A percentile compares a stretch with the other conserved stretches of the same genome.
These are phyloP conservation scores for Cadophora gregata DNA, from an alignment of 2,329 filamentous ascomycete genomes.

Conservation along the genomic window DNA sequence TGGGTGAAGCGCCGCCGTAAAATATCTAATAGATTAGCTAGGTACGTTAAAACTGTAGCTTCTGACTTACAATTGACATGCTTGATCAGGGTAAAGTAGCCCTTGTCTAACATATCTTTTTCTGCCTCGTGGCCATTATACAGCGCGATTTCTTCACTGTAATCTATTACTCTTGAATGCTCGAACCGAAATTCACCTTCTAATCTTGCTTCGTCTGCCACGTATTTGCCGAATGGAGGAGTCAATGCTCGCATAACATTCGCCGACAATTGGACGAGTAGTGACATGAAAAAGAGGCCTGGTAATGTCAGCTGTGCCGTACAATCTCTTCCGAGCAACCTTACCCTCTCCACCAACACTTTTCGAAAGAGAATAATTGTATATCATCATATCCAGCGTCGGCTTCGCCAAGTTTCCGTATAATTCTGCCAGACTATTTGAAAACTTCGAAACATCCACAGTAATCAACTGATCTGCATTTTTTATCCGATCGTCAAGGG, in stretches of 20 bases:
- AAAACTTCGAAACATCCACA: conserved; percentile 95
- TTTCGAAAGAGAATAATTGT: conserved; percentile 91
- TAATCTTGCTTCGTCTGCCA: conserved; percentile 91
- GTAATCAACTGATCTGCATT: conserved; percentile 98
- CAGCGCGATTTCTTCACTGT: conserved; percentile 92
- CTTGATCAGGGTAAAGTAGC: conserved; percentile 98
- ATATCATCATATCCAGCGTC: conserved; percentile 92
- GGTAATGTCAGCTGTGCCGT: conserved; percentile 16
- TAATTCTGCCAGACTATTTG: conserved; percentile 90
- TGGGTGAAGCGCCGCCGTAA: conserved; percentile 90
- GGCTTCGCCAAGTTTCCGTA: conserved; percentile 98
- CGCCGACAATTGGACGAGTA: conserved; percentile 91
- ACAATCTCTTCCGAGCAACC: neutral
- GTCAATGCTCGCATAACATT: conserved; percentile 91
- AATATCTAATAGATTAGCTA: conserved; percentile 62
- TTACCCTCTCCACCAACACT: conserved; percentile 88
- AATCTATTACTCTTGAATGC: conserved; percentile 92
- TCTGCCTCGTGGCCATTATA: conserved; percentile 93
- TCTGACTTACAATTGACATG: conserved; percentile 74
- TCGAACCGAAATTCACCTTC: conserved; percentile 97
- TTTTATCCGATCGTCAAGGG: conserved; percentile 96
- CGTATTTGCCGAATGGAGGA: conserved; percentile 95
- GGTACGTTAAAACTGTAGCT: neutral
- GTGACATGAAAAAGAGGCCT: conserved; percentile 88
- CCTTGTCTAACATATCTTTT: conserved; percentile 96